phyloP scores from a whole-genome alignment of 2,329 filamentous ascomycete species.

The Penicillium hesseltinei region DNA sequence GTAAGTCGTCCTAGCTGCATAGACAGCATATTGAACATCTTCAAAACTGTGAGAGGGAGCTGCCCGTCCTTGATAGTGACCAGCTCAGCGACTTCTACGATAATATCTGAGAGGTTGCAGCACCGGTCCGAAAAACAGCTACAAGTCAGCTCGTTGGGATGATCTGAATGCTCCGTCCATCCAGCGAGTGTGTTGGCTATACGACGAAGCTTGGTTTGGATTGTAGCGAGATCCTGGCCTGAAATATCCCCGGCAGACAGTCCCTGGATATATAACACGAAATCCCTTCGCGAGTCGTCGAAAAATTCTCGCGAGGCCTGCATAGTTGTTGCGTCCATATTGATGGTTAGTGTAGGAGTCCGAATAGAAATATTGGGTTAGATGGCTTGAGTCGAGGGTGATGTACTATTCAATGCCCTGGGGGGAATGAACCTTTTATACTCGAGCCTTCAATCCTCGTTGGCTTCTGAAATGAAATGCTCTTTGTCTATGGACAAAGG shows the following conservation, averaged over 20 bases:
- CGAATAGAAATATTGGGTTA: neutral
- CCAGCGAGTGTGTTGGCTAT: neutral
- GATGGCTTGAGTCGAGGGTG: neutral
- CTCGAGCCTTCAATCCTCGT: neutral
- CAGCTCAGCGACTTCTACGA: neutral
- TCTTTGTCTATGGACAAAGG: neutral
- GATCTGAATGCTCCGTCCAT: neutral
- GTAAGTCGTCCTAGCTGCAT: neutral
- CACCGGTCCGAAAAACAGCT: neutral
- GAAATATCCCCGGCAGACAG: neutral
- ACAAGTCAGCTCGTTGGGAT: neutral
- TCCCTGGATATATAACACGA: neutral
- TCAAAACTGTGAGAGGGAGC: neutral
- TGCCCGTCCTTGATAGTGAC: neutral
- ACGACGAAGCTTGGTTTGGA: neutral
- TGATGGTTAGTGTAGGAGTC: neutral
- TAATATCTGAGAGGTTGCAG: neutral
- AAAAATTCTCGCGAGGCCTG: neutral
- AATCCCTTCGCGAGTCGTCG: neutral
- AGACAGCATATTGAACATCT: slow-evolving; percentile 1
- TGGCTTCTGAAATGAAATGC: neutral
- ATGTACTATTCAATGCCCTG: neutral
- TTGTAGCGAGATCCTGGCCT: neutral
- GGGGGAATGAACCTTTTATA: neutral
- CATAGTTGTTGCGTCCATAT: neutral